Conservation (phyloP, 2,329 filamentous ascomycete species). For the Alternaria sp. region DNA sequence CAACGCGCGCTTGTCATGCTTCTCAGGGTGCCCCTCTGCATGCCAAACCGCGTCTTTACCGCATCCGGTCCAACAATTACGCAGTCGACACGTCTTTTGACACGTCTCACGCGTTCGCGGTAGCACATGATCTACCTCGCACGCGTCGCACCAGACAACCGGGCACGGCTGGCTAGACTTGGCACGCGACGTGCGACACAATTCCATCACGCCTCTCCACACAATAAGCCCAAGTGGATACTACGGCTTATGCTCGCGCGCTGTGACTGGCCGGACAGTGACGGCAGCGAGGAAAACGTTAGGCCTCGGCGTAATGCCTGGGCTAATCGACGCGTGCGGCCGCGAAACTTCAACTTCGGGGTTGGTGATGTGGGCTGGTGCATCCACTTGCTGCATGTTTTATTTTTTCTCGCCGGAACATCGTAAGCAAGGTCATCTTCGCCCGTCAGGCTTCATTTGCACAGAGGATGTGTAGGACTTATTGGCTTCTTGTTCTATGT, state of each 20-base stretch:
- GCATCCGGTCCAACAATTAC: conserved; percentile 8
- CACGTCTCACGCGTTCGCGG: conserved; percentile 33
- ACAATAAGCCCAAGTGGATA: conserved; percentile 4
- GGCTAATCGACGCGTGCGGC: conserved; percentile 11
- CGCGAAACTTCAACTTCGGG: conserved; percentile 18
- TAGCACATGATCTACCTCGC: conserved; percentile 18
- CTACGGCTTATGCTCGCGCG: neutral
- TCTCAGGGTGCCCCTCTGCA: neutral
- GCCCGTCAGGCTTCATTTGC: neutral
- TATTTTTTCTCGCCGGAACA: conserved; percentile 8
- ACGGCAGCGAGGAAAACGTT: conserved; percentile 6
- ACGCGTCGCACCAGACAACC: conserved; percentile 23
- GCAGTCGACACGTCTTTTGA: conserved; percentile 5
- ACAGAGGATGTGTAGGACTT: neutral
- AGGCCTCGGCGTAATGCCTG: conserved; percentile 22
- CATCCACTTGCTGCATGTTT: conserved; percentile 18
- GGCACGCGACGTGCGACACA: conserved; percentile 16
- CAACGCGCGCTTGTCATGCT: neutral
- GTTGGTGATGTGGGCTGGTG: conserved; percentile 20
- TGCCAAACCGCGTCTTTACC: conserved; percentile 2
- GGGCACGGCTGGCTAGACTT: neutral
- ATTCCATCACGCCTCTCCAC: conserved; percentile 3
- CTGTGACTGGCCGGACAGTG: conserved; percentile 1
- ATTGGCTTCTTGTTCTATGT: neutral
- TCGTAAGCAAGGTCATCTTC: neutral